phyloP scores from a whole-genome alignment of 2,329 filamentous ascomycete genomes.

The Periconia macrospinosa region DNA sequence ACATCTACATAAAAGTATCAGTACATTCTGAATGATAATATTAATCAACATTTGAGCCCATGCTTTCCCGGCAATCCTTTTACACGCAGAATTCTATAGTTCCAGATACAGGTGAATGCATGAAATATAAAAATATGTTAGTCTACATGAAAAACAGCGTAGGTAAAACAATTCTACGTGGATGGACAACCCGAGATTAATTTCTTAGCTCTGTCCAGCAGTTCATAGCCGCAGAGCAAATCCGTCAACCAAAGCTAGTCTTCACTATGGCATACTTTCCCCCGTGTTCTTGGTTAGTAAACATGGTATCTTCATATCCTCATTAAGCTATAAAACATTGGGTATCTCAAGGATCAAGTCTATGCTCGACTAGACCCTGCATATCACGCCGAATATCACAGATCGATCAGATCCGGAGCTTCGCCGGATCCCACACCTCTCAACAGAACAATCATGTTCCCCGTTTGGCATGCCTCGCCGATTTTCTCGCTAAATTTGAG shows the following conservation, averaged over 20 bases:
- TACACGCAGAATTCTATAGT: too few relatives aligned
- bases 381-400: conserved; percentile 17
- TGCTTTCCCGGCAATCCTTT: neutral
- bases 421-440: conserved; percentile 81
- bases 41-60: conserved; percentile 2
- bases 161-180: too few relatives aligned
- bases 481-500: conserved; percentile 88
- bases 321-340: neutral
- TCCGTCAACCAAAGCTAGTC: too few relatives aligned
- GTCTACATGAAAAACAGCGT: too few relatives aligned
- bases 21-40: conserved; percentile 8
- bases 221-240: too few relatives aligned
- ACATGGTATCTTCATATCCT: neutral
- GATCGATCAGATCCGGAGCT: conserved; percentile 66
- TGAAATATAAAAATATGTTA: too few relatives aligned
- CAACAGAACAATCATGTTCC: conserved; percentile 87
- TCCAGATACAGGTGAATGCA: too few relatives aligned
- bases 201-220: too few relatives aligned
- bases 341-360: neutral
- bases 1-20: conserved; percentile 7
- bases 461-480: conserved; percentile 70
- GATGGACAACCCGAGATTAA: too few relatives aligned
- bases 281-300: neutral
- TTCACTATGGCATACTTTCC: neutral
- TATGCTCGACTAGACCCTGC: neutral